Evolutionary conservation across 2,329 filamentous ascomycete species (phyloP), one percentile per base, ranked within the genome.

Genomic region (Cladosporium sp.): DNA sequence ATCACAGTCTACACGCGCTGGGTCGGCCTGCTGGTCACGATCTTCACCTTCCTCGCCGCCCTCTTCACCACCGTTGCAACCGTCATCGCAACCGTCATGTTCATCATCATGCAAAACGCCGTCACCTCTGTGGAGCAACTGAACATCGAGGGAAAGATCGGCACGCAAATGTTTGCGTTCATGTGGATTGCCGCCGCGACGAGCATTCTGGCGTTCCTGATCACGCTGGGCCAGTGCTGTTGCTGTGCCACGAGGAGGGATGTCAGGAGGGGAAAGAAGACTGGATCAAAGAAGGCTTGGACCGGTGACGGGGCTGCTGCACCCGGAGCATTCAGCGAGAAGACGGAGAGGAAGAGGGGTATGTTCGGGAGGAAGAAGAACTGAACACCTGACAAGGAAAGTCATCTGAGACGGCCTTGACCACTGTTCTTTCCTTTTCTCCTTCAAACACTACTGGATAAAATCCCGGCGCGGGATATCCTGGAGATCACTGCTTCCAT

Each of bases 181-280:
- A 93, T 96, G 88, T 97, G 93, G 92, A 82, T 91, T 28, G 89
- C 88, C 0, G 82, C 86, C 0, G 84, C 80, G 0, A 84, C 87
- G 61, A 83, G 84, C 1, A 75, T 90, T 5, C 68, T 92, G 19
- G 87, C 88, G 0, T 92, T 89, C 71, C 56, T 79, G 9, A 78
- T 95, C 19, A 90, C 95, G 72, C 77, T 88, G 28, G 84, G 87
- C 34, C 81, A 93, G 73, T 89, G 87, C 66, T 96, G 91, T 73
- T 95, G 89, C 72, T 90, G 88, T 68, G 81, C 82, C 12, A 81
- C 78, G 40, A 70, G 80, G 51, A 72, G 84, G 60, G 83, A 86
- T 62, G 73, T 86, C 25, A 73, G 69, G 64, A 78, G 67, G 12
- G 78, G 78, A 8, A 72, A 73, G 66, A 80, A 79, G 74, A 73